A percentile compares a stretch with the other conserved stretches of the same genome.
Conservation (phyloP, 371 early-diverging fungal genomes). For the Apophysomyces sp. region DNA sequence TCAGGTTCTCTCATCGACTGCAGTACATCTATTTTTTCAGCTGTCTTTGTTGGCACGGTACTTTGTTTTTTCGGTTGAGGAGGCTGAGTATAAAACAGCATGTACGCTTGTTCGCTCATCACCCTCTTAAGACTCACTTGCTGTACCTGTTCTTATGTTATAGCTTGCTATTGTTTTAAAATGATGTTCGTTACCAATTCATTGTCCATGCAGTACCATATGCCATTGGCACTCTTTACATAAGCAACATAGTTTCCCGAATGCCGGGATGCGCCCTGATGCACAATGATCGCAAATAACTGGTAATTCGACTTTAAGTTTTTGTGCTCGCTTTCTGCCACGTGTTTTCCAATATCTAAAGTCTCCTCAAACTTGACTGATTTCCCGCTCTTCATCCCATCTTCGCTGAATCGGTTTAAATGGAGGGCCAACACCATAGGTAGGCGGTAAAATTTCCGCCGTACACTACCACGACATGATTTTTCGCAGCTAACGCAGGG, state of each 20-base stretch:
- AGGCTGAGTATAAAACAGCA: constrained; percentile 73
- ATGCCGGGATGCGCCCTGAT: constrained; percentile 70
- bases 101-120: constrained; percentile 70
- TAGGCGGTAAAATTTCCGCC: constrained; percentile 65
- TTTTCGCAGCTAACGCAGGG: constrained; percentile 44
- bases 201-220: constrained; percentile 86
- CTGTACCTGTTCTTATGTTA: constrained; percentile 37
- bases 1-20: constrained; percentile 11
- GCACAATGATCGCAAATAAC: constrained; percentile 79
- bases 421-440: constrained; percentile 75
- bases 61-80: constrained; percentile 18
- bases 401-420: constrained; percentile 76
- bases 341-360: constrained; percentile 34
- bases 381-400: constrained; percentile 55
- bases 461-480: constrained; percentile 58
- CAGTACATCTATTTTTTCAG: not conserved
- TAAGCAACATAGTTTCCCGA: constrained; percentile 86
- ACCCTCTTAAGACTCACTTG: constrained; percentile 76
- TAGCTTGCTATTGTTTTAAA: not conserved
- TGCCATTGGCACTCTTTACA: constrained; percentile 77
- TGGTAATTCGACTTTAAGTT: constrained; percentile 44
- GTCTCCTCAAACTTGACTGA: constrained; percentile 44
- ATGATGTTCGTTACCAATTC: constrained; percentile 51
- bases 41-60: constrained; percentile 2
- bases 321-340: constrained; percentile 36